These are phyloP conservation scores for Stellera chamaejasme DNA, from an alignment of 345 rosid genomes.

Conservation along the genomic window DNA sequence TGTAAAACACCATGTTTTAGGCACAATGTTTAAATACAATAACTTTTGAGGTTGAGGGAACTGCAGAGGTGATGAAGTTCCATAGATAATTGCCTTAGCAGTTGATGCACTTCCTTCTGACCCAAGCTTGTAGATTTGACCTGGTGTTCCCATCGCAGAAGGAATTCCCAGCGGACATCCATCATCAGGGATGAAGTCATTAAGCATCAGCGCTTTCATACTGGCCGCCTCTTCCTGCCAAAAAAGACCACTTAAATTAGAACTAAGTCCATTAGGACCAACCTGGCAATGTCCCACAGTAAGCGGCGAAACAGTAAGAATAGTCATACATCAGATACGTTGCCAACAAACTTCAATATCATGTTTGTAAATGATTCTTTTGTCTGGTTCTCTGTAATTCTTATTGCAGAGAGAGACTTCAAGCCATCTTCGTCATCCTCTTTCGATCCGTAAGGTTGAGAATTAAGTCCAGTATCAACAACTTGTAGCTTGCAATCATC, in stretches of 20 bases:
- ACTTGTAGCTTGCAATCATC: constrained; percentile 53
- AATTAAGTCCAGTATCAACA: constrained; percentile 20
- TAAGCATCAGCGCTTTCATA: constrained; percentile 38
- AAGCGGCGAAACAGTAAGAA: neutral
- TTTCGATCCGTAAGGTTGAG: constrained; percentile 43
- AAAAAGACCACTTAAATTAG: constrained; percentile 8
- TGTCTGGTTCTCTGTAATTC: constrained; percentile 38
- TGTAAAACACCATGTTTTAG: constrained; percentile 3
- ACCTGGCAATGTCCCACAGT: constrained; percentile 2
- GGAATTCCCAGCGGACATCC: constrained; percentile 53
- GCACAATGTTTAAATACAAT: neutral
- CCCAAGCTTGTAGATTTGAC: constrained; percentile 21
- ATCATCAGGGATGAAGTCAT: constrained; percentile 48
- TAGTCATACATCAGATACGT: constrained; percentile 39
- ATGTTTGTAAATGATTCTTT: constrained; percentile 37
- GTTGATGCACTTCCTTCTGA: constrained; percentile 20
- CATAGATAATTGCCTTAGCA: constrained; percentile 21
- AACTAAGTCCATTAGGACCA: neutral
- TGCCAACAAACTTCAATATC: constrained; percentile 45
- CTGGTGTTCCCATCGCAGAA: constrained; percentile 35
- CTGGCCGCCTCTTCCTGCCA: constrained; percentile 36
- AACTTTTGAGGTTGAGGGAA: neutral
- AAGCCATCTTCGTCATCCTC: constrained; percentile 50
- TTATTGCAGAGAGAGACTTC: constrained; percentile 38
- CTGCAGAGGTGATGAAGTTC: neutral